Evolutionary conservation across 495 filamentous ascomycete species (phyloP).

Genomic region (Mycothermus thermophilus): DNA sequence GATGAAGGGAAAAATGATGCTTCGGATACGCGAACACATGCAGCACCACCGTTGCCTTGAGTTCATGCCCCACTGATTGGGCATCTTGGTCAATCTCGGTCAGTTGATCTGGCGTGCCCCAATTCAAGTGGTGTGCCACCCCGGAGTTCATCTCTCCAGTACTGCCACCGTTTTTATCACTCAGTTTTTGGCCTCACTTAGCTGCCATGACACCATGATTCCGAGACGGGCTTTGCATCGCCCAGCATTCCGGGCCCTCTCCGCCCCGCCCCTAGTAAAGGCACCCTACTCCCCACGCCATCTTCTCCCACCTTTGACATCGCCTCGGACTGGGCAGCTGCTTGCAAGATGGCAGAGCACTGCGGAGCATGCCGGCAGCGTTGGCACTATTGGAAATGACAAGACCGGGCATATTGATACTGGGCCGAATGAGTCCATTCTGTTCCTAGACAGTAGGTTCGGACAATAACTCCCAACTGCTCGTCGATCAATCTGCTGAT

Average conservation of each 20-base stretch:
- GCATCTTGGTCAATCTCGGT: no score
- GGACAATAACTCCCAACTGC: no score
- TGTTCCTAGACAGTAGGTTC: constrained; percentile 78
- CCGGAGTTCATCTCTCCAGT: no score
- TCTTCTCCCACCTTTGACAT: neutral
- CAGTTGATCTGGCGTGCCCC: no score
- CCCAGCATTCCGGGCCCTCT: constrained; percentile 6
- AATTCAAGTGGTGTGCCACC: no score
- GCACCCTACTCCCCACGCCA: neutral
- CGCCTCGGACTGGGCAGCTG: neutral
- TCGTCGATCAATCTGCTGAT: neutral
- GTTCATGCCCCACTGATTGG: no score
- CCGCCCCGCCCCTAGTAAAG: neutral
- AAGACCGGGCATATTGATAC: constrained; percentile 65
- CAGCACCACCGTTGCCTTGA: no score
- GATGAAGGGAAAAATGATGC: no score
- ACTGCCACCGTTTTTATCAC: no score
- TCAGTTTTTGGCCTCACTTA: no score
- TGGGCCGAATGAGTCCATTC: constrained; percentile 55
- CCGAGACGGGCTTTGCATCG: constrained; percentile 7
- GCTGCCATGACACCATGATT: constrained; percentile 19
- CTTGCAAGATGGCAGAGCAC: constrained; percentile 23
- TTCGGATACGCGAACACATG: no score
- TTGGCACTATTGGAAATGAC: constrained; percentile 27
- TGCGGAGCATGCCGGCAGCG: constrained; percentile 25